Percentiles rank a stretch among this genome's conserved stretches.
Conservation (phyloP, 2,329 filamentous ascomycete genomes). For the Ophiostoma montium region DNA sequence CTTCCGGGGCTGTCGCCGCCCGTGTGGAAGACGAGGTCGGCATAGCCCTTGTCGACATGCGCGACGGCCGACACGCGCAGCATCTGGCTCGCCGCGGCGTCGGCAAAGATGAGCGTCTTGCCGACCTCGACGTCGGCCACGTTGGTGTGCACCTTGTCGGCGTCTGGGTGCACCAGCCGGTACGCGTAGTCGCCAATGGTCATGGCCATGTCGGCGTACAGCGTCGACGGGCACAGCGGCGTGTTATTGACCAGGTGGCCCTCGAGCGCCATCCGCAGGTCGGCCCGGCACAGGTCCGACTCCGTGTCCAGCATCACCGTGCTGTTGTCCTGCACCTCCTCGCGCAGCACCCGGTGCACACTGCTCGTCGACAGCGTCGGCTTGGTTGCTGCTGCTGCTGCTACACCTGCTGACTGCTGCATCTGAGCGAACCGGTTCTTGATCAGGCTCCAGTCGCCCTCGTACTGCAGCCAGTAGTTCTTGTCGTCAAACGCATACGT, state of each 20-base stretch:
- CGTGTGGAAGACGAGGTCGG: constrained; percentile 44
- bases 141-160: constrained; percentile 42
- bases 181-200: constrained; percentile 52
- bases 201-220: constrained; percentile 35
- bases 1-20: constrained; percentile 46
- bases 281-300: constrained; percentile 49
- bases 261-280: constrained; percentile 45
- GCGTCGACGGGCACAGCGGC: constrained; percentile 47
- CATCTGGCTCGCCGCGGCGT: constrained; percentile 35
- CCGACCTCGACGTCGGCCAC: constrained; percentile 53
- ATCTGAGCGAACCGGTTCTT: constrained; percentile 44
- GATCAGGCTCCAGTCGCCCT: constrained; percentile 56
- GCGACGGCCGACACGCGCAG: constrained; percentile 46
- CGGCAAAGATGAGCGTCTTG: constrained; percentile 51
- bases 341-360: constrained; percentile 48
- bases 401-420: constrained; percentile 17
- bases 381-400: constrained; percentile 25
- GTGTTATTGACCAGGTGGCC: constrained; percentile 57
- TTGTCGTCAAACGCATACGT: constrained; percentile 60
- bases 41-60: constrained; percentile 38
- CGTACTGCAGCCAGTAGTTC: constrained; percentile 52
- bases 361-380: constrained; percentile 49
- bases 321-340: constrained; percentile 46
- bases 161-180: constrained; percentile 44
- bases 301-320: constrained; percentile 47